These are phyloP conservation scores for Aspergillus sp. DNA, from an alignment of 2,329 filamentous ascomycete genomes.

Conservation along the genomic window DNA sequence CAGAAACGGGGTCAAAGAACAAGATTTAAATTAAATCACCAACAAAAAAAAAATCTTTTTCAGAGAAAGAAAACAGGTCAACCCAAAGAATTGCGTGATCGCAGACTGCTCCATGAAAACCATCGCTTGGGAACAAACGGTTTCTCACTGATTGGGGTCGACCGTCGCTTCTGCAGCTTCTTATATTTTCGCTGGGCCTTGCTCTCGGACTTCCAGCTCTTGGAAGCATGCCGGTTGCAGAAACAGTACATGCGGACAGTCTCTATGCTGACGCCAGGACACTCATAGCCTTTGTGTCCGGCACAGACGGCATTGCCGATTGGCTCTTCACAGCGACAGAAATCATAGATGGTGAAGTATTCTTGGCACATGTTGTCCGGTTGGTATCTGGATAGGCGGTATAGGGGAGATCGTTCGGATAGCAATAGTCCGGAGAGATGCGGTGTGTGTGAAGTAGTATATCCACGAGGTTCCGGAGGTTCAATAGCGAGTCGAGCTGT, in stretches of 20 bases:
- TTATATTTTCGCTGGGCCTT: conserved; percentile 17
- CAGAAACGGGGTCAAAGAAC: no score
- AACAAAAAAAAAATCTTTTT: no score
- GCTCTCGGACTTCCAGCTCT: conserved; percentile 24
- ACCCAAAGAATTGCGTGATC: conserved; percentile 10
- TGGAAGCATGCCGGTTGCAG: conserved; percentile 28
- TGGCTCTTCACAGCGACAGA: conserved; percentile 33
- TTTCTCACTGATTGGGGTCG: conserved; percentile 6
- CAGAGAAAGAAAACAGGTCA: no score
- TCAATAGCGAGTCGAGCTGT: no score
- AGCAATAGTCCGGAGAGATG: no score
- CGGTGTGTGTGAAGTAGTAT: no score
- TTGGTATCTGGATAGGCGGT: not conserved
- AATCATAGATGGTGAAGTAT: conserved; percentile 30
- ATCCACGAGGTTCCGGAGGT: no score
- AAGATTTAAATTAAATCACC: no score
- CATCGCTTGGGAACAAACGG: conserved; percentile 1
- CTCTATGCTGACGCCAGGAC: conserved; percentile 25
- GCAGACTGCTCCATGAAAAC: conserved; percentile 14
- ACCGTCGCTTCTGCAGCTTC: conserved; percentile 3
- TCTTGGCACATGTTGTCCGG: conserved; percentile 27
- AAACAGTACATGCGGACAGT: conserved; percentile 34
- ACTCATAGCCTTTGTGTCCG: conserved; percentile 18
- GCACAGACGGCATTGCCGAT: conserved; percentile 24
- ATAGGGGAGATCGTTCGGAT: no score